Base-by-base conservation (phyloP, 2,329 filamentous ascomycete species). In the Ascochyta rabiei region DNA sequence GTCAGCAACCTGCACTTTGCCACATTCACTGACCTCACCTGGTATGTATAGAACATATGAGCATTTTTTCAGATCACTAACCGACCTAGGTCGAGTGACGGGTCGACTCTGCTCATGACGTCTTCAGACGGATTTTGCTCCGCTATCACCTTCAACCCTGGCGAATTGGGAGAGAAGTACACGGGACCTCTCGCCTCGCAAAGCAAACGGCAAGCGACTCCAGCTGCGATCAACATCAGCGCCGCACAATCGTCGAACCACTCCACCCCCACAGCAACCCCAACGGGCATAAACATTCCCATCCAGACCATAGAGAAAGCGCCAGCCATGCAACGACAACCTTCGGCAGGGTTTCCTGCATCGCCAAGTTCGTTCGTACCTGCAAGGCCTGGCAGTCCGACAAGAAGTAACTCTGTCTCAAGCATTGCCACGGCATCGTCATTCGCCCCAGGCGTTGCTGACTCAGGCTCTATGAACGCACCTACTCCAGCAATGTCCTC, bases 111-210 rank as follows among this genome's bases (percentile, higher is more conserved):
- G 19, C 82, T 99, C 44, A 96, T 99, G 79, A 95, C 92, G n/a
- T 99, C 95, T 0, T 97, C 95, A 0, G 95, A 99, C 74, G 95
- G 95, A 0, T 99, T 98, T 79, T 99, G 95, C 74, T 99, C 95
- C 0, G 89, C 90, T 0, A 80, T 99, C 6, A 89, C 92, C 0
- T 99, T 99, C 70, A 77, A 85, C 1, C 80, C 89, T 2, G 90
- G 91, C 8, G 95, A 99, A 74, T 80, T 99, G 1, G 95, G 95
- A 12, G 87, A 93, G 61, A 78, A 86, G 5, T 96, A 96, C 73
- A 87, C 86, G 8, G 88, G 88, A 28, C 86, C 91, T 15, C 45
- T 71, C 46, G 73, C 87, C 12, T 57, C 59, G 4, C 66, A 69
- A 35, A 61, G 63, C 13, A 61, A 62, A 51, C 64, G 66, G 44